These are phyloP conservation scores for Daldinia eschscholtzii DNA, from an alignment of 2,329 filamentous ascomycete species.

Conservation along the genomic window DNA sequence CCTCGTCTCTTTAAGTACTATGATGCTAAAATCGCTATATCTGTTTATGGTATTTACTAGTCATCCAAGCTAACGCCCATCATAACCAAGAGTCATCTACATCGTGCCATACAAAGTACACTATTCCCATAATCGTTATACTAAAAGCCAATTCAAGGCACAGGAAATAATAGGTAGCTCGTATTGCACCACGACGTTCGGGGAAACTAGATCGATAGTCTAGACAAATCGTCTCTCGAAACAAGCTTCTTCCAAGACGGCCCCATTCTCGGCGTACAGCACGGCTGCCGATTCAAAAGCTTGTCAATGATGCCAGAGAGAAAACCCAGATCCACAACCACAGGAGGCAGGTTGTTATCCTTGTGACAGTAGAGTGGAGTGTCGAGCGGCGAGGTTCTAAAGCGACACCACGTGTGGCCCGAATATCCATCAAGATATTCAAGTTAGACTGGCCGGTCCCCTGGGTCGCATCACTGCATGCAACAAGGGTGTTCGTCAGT, in stretches of 20 bases:
- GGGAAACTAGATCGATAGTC: not conserved
- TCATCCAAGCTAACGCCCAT: not conserved
- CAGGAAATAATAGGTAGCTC: not conserved
- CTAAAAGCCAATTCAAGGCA: not conserved
- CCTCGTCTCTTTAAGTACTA: not conserved
- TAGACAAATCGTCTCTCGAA: slow-evolving; percentile 7
- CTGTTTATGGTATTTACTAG: not conserved
- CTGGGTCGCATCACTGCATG: not conserved
- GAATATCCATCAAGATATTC: slow-evolving; percentile 7
- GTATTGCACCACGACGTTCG: not conserved
- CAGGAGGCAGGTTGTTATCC: slow-evolving; percentile 8
- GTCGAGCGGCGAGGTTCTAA: slow-evolving; percentile 2
- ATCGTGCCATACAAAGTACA: not conserved
- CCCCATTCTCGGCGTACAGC: slow-evolving; percentile 25
- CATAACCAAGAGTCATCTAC: not conserved
- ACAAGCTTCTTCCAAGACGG: slow-evolving; percentile 26
- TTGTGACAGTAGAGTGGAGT: not conserved
- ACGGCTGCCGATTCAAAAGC: slow-evolving; percentile 8
- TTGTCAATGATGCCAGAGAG: not conserved
- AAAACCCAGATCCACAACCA: not conserved
- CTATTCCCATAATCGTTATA: not conserved
- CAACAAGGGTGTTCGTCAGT: slow-evolving; percentile 4
- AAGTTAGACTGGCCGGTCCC: slow-evolving; percentile 12
- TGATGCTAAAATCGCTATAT: not conserved
- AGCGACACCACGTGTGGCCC: slow-evolving; percentile 4